phyloP scores from a whole-genome alignment of 768 basidiomycete species.

The Termitomyces sp. region DNA sequence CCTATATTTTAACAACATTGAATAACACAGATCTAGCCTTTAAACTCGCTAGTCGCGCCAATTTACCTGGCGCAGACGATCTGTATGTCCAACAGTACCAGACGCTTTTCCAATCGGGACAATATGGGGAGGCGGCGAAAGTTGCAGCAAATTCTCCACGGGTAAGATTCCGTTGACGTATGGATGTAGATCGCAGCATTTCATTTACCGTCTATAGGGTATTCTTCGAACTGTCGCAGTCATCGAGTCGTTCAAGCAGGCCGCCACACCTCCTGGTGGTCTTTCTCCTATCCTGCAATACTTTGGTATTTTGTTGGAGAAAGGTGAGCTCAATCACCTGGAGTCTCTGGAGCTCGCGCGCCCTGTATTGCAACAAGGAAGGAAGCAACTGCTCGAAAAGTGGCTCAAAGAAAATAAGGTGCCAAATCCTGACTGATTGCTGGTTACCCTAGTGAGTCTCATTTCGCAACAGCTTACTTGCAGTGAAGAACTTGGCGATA shows the following conservation, averaged over 20 bases:
- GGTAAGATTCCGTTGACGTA: conserved; percentile 35
- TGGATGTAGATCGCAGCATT: not conserved
- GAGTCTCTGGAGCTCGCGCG: conserved; percentile 95
- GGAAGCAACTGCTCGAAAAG: conserved; percentile 96
- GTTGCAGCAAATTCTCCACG: conserved; percentile 96
- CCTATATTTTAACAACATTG: conserved; percentile 88
- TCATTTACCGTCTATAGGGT: conserved; percentile 37
- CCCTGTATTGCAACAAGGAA: conserved; percentile 91
- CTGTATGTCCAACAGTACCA: conserved; percentile 94
- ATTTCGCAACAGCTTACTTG: conserved; percentile 73
- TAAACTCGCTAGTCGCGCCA: conserved; percentile 93
- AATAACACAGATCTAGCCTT: conserved; percentile 98
- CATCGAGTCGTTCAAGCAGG: conserved; percentile 96
- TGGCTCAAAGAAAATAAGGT: conserved; percentile 99
- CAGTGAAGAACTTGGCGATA: conserved; percentile 96
- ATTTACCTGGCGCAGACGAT: conserved; percentile 96
- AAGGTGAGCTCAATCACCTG: conserved; percentile 94
- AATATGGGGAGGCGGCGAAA: conserved; percentile 93
- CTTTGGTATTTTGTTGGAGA: conserved; percentile 97
- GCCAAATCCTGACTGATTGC: conserved; percentile 1
- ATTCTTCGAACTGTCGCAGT: conserved; percentile 92
- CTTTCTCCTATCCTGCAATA: conserved; percentile 96
- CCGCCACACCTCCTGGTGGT: conserved; percentile 85
- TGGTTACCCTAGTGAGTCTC: not conserved
- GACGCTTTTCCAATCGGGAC: conserved; percentile 80